Evolutionary conservation across 495 filamentous ascomycete species (phyloP), one percentile per base, ranked within the genome.

Genomic region (Aspergillus homomorphus): DNA sequence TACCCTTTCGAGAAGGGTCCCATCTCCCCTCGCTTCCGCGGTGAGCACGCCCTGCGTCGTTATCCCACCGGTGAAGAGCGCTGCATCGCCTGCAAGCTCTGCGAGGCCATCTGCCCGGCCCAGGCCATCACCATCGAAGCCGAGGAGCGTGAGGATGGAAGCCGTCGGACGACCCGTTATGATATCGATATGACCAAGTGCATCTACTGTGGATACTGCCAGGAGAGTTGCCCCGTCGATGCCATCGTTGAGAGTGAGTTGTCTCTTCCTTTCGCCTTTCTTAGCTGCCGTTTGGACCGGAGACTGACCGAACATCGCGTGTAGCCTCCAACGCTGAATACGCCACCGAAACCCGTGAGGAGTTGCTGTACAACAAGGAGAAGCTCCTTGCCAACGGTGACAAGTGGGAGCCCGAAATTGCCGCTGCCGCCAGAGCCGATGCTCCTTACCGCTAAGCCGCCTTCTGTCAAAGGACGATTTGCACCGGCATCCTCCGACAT

Each of bases 171-270:
- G 49, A 96, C 93, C 52, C 85, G 92, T 69, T 98, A 98, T 77
- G 94, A 98, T 77, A 96, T 98, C 73, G 94, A 98, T 81, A 98
- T 98, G 94, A 98, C 94, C 70, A 98, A 98, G 81, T 98, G 94
- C 77, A 98, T 98, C 72, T 98, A 98, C 83, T 98, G 94, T 72
- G 94, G 94, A 15, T 95, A 95, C 81, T 98, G 94, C 82, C 94
- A 98, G 78, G 94, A 98, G 81, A 95, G 90, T 62, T 98, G 94
- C 77, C 94, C 94, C 26, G 94, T 98, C 28, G 94, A 98, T 75
- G 94, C 94, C 38, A 98, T 98, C 72, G 94, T 98, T 45, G 92
- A 96, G 75, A 89, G 82, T 84, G 71, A 69, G 81, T 74, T 28
- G 42, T 33, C 50, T 30, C 14, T 18, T 15, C 7, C 12, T 43